Conservation (phyloP, 1,284 basidiomycete species). For the Mycena sp. region DNA sequence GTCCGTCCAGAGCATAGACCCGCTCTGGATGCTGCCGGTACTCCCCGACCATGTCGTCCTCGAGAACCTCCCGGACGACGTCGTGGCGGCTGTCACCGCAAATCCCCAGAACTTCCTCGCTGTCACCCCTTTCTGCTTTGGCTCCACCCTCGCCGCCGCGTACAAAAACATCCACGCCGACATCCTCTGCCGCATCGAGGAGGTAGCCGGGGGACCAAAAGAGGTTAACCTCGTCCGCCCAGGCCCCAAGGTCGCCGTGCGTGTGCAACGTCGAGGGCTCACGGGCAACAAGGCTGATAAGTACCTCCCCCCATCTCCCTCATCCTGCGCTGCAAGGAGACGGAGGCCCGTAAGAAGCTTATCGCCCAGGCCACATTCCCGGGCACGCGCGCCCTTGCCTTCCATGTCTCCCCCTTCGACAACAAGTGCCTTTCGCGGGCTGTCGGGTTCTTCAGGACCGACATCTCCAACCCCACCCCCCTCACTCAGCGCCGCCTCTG, state of each 20-base stretch:
- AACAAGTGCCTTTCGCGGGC: background rate
- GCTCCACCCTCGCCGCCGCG: background rate
- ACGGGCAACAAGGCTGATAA: background rate
- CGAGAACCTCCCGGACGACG: background rate
- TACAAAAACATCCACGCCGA: background rate
- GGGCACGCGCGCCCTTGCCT: background rate
- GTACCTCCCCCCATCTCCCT: background rate
- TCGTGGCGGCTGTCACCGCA: background rate
- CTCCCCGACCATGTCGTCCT: background rate
- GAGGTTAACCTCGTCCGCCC: background rate
- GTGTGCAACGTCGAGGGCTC: background rate
- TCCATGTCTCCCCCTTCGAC: slow-evolving; percentile 1
- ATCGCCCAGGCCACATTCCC: background rate
- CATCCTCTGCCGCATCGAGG: background rate
- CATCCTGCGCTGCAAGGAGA: background rate
- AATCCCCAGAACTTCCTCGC: background rate
- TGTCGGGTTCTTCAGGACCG: background rate
- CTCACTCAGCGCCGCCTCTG: background rate
- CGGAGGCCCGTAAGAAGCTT: background rate
- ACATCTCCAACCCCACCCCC: background rate
- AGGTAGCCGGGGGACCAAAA: background rate
- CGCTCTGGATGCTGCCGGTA: background rate
- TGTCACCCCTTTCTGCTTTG: background rate
- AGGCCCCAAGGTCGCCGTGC: background rate
- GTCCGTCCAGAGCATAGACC: background rate